Conservation (phyloP, 2,329 filamentous ascomycete species). For the Ophiosphaerella narmari region DNA sequence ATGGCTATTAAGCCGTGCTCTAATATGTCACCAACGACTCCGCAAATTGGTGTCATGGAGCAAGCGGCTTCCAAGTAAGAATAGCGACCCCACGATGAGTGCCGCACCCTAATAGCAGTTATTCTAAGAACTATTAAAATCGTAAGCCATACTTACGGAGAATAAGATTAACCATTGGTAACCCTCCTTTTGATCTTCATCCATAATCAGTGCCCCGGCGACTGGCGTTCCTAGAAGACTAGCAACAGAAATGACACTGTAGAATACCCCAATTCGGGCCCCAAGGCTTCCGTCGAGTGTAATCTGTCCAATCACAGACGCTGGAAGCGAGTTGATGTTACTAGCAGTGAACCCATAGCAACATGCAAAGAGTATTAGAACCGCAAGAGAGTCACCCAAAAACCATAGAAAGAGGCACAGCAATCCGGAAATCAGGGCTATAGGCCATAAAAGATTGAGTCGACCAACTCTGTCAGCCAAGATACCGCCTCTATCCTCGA, state of each 20-base stretch:
- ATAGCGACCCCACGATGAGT: conserved; percentile 17
- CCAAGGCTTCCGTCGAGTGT: conserved; percentile 72
- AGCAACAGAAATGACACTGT: conserved; percentile 65
- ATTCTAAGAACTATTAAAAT: neutral
- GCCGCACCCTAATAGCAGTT: conserved; percentile 13
- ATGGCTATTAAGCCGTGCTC: neutral
- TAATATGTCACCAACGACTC: conserved; percentile 14
- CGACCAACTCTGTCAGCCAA: conserved; percentile 59
- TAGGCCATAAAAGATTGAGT: conserved; percentile 59
- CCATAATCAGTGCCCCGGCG: conserved; percentile 54
- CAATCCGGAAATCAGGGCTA: conserved; percentile 50
- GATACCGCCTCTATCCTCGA: conserved; percentile 49
- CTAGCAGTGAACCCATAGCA: conserved; percentile 73
- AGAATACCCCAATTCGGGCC: conserved; percentile 67
- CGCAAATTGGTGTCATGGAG: conserved; percentile 16
- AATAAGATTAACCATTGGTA: conserved; percentile 33
- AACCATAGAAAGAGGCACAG: conserved; percentile 63
- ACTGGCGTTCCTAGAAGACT: conserved; percentile 71
- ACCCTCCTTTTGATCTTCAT: conserved; percentile 19
- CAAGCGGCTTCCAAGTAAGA: conserved; percentile 27
- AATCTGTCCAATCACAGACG: conserved; percentile 71
- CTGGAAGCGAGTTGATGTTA: conserved; percentile 66
- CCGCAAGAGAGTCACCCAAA: conserved; percentile 53
- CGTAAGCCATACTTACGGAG: conserved; percentile 17
- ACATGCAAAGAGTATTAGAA: conserved; percentile 67